Base-by-base conservation (phyloP, 1,284 basidiomycete genomes). In the Albatrellus sp. region DNA sequence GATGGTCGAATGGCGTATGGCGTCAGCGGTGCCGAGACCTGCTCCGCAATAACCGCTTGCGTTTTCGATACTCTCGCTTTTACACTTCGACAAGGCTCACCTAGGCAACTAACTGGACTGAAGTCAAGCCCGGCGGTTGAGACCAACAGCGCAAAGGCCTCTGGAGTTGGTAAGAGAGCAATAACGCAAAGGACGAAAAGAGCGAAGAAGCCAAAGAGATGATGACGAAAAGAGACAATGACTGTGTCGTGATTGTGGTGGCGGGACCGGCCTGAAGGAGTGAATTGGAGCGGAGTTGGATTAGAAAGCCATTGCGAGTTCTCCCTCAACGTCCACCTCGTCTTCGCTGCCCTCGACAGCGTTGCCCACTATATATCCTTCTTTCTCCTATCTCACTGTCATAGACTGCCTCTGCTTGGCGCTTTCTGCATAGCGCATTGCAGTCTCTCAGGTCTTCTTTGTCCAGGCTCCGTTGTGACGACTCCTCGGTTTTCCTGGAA, bases 291-390 rank as follows among this genome's bases (percentile, higher is more conserved):
- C 61, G 61, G 61, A 62, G 61, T 64, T 57, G 11, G 42, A 65
- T 65, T 41, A 50, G 41, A 50, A 54, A 49, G 48, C 53, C 53
- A 59, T 49, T 52, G 53, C 57, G 54, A 59, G 59, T 62, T 62
- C 57, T 63, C 24, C 54, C 54, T 54, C 60, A 58, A 62, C 60
- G 47, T 54, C 63, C 62, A 65, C 52, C 55, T 63, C 50, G 50
- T 49, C 53, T 52, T 46, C 48, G 42, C 52, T 39, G 43, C 7
- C 49, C 40, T 50, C 32, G 48, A 40, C 45, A 39, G 45, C 44
- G 35, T 39, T 24, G 13, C 20, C 30, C 37, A n/a, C 33, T 32
- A 9, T 24, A 38, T 42, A 29, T 10, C 48, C 20, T 7, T 37
- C 30, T 5, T 44, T 42, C 42, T 33, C 33, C n/a, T 30, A 24